Evolutionary conservation across 306 rosid species (phyloP).

Genomic region (Echinosophora koreensis): DNA sequence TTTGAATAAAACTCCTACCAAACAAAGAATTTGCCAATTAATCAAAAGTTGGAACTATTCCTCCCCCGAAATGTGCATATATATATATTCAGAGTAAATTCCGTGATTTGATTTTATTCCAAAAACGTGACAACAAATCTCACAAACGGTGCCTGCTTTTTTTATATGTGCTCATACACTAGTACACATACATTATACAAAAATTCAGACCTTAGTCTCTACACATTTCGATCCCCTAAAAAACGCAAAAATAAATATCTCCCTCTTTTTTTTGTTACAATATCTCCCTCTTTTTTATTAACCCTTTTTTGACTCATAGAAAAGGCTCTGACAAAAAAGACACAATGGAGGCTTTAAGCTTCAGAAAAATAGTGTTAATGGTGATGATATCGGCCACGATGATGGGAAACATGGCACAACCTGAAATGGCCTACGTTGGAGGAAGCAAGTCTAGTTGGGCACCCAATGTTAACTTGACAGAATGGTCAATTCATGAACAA

Average conservation of each 20-base stretch:
- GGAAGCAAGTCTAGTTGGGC: constrained; percentile 42
- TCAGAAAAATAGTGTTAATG: constrained; percentile 8
- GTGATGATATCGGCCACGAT: background rate
- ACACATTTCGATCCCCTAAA: too few relatives aligned
- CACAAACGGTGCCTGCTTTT: background rate
- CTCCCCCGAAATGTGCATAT: background rate
- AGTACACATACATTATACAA: too few relatives aligned
- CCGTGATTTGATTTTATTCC: constrained; percentile 4
- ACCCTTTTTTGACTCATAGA: background rate
- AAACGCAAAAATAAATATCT: background rate
- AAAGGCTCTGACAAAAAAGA: background rate
- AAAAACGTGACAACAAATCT: background rate
- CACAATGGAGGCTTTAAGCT: constrained; percentile 43
- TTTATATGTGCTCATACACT: background rate
- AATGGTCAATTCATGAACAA: constrained; percentile 47
- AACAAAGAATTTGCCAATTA: background rate
- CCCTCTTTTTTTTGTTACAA: background rate
- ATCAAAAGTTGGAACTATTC: background rate
- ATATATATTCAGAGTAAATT: background rate
- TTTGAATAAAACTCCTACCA: background rate
- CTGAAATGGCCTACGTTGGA: constrained; percentile 48
- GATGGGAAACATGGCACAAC: constrained; percentile 33
- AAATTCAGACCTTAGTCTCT: too few relatives aligned
- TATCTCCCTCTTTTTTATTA: background rate
- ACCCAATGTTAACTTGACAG: constrained; percentile 41